A percentile compares a stretch with the other conserved stretches of the same genome.
Evolutionary conservation across 2,329 filamentous ascomycete genomes (phyloP).

Genomic region (Ophiosphaerella herpotricha): DNA sequence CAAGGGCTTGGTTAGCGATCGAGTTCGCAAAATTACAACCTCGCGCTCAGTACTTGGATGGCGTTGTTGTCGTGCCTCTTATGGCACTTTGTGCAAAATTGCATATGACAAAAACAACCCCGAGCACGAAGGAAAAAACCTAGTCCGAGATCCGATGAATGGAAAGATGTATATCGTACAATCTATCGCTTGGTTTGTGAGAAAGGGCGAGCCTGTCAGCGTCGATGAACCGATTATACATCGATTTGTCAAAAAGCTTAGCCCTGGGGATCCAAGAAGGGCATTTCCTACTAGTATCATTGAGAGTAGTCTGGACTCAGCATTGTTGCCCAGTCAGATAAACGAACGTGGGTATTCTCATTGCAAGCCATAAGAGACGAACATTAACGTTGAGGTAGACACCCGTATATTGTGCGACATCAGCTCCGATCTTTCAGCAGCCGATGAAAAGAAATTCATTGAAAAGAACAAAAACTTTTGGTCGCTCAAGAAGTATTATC

Average conservation of each 20-base stretch:
- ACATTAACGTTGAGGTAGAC: constrained; percentile 14
- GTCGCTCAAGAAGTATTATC: constrained; percentile 39
- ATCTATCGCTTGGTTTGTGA: constrained; percentile 47
- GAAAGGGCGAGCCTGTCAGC: constrained; percentile 38
- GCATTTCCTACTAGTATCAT: constrained; percentile 42
- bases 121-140: constrained; percentile 29
- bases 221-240: constrained; percentile 41
- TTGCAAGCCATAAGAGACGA: neutral
- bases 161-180: constrained; percentile 43
- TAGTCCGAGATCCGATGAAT: constrained; percentile 37
- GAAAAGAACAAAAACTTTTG: constrained; percentile 46
- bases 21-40: constrained; percentile 54
- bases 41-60: constrained; percentile 50
- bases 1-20: constrained; percentile 58
- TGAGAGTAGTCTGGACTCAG: constrained; percentile 30
- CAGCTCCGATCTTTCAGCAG: constrained; percentile 35
- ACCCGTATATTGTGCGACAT: constrained; percentile 45
- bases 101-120: constrained; percentile 42
- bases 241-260: constrained; percentile 39
- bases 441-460: constrained; percentile 40
- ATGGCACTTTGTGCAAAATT: constrained; percentile 46
- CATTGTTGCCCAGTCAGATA: constrained; percentile 34
- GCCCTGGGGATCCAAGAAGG: constrained; percentile 36
- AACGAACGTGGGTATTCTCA: constrained; percentile 21
- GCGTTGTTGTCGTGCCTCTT: constrained; percentile 45